phyloP scores from a whole-genome alignment of 768 basidiomycete species.

The Suillus subaureus region DNA sequence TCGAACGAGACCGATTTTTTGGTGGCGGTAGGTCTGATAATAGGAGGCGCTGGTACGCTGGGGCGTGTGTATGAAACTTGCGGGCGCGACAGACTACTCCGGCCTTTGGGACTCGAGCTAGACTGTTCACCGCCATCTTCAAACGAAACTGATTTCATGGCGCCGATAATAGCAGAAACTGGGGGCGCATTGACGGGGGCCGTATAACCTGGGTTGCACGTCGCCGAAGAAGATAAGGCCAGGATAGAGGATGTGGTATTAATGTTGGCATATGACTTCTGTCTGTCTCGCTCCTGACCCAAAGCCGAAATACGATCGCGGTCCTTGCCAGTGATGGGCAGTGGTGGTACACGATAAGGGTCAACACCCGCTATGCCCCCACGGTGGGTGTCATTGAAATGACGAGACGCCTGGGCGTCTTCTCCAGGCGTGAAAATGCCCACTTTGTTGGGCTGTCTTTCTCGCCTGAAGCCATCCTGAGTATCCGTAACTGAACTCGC shows the following conservation, averaged over 20 bases:
- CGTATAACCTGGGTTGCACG: slow-evolving; percentile 7
- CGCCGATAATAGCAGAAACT: slow-evolving; percentile 17
- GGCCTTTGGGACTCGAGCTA: slow-evolving; percentile 19
- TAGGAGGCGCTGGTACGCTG: slow-evolving; percentile 22
- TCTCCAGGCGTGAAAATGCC: slow-evolving; percentile 44
- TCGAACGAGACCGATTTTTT: slow-evolving; percentile 4
- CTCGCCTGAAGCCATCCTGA: slow-evolving; percentile 23
- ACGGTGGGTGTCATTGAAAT: slow-evolving; percentile 43
- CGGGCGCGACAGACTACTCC: slow-evolving; percentile 22
- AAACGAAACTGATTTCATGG: slow-evolving; percentile 28
- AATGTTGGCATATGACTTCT: not conserved
- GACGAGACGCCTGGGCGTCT: slow-evolving; percentile 41
- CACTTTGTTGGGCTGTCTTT: slow-evolving; percentile 33
- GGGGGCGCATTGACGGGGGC: not conserved
- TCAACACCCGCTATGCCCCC: slow-evolving; percentile 52
- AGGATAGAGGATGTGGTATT: slow-evolving; percentile 1
- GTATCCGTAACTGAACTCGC: slow-evolving; percentile 21
- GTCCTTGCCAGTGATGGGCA: slow-evolving; percentile 32
- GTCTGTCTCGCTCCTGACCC: slow-evolving; percentile 26
- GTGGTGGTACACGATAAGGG: slow-evolving; percentile 45
- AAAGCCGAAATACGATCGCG: slow-evolving; percentile 21
- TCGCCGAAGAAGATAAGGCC: slow-evolving; percentile 11
- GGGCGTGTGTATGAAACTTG: not conserved
- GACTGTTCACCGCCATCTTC: slow-evolving; percentile 26
- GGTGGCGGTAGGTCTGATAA: slow-evolving; percentile 30